Evolutionary conservation across 2,329 filamentous ascomycete genomes (phyloP), one percentile per base, ranked within the genome.

Genomic region (Allantophomopsis cytisporea): DNA sequence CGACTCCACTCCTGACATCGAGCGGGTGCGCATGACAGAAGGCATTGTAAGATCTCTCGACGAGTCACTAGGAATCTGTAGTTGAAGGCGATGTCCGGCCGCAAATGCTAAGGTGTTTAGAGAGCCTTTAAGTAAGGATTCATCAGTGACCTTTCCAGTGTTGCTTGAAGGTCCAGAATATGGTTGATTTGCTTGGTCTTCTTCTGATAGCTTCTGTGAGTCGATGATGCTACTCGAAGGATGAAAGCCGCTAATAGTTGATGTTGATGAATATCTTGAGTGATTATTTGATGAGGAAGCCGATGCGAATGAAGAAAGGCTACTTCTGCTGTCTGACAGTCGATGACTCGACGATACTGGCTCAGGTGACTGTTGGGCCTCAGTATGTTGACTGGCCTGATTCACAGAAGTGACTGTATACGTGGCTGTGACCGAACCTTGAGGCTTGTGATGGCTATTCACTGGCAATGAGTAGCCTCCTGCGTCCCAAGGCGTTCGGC

Each of bases 391-490:
- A 42, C 38, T 41, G 21, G 23, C 11, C 23, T 39, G 37, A 35
- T 14, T 36, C n/a, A 35, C 14, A n/a, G 23, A 23, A 17, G 31
- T 42, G 37, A 42, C 14, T 39, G 40, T 31, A 32, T 39, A 30
- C 35, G 15, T 16, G 38, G 28, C 23, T 28, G 23, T 28, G 23
- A 28, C 23, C 10, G 23, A 28, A 8, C 23, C 23, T 28, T 28
- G 23, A 28, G 23, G 23, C 8, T 28, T 28, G 23, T 28, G 23
- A n/a, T 37, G 38, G 21, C 45, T 50, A 36, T 53, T 52, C 23
- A 57, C 47, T 7, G 54, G 55, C 34, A 58, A 43, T 42, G 55
- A 51, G 47, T 58, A 58, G 33, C 55, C 55, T 39, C 52, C 55
- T 15, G 54, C 54, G 43, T 58, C 54, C 54, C 55, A 58, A 33